phyloP scores from a whole-genome alignment of 176 grass and related monocot genomes.

The Guadua angustifolia region DNA sequence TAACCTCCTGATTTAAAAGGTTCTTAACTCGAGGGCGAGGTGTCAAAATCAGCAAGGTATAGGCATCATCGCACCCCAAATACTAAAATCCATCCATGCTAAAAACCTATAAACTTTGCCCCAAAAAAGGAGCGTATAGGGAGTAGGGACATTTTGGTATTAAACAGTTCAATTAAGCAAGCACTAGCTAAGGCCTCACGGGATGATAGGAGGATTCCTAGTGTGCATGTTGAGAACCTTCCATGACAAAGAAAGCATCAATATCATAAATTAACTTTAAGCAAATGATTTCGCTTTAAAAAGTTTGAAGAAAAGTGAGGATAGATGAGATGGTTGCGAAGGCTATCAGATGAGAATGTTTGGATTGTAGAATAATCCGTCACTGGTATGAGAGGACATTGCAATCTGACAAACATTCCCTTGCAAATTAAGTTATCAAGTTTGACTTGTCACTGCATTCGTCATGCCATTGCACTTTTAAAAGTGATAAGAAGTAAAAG shows the following conservation, averaged over 20 bases:
- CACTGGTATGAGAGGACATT: not conserved
- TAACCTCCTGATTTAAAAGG: constrained; percentile 15
- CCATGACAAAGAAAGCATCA: constrained; percentile 22
- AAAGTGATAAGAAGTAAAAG: constrained; percentile 26
- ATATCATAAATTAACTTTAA: not conserved
- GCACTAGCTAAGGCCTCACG: constrained; percentile 10
- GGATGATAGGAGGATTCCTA: constrained; percentile 13
- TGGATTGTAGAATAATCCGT: constrained; percentile 39
- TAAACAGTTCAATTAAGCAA: constrained; percentile 24
- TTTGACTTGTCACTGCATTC: constrained; percentile 40
- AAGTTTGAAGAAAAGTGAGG: constrained; percentile 15
- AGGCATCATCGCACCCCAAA: constrained; percentile 20
- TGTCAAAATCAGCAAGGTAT: constrained; percentile 8
- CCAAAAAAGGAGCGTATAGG: not conserved
- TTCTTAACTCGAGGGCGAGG: not conserved
- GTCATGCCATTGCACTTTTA: constrained; percentile 30
- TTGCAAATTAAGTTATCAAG: constrained; percentile 47
- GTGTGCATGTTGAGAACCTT: constrained; percentile 37
- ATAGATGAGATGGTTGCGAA: constrained; percentile 41
- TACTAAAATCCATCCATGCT: constrained; percentile 16
- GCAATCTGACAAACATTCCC: constrained; percentile 25
- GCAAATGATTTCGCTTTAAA: constrained; percentile 41
- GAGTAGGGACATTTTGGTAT: constrained; percentile 3
- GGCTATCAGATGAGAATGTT: constrained; percentile 36
- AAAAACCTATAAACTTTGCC: not conserved